Evolutionary conservation across 208 protist genomes (phyloP), one percentile per base, ranked within the genome.

Genomic region (Crithidia thermophila): DNA sequence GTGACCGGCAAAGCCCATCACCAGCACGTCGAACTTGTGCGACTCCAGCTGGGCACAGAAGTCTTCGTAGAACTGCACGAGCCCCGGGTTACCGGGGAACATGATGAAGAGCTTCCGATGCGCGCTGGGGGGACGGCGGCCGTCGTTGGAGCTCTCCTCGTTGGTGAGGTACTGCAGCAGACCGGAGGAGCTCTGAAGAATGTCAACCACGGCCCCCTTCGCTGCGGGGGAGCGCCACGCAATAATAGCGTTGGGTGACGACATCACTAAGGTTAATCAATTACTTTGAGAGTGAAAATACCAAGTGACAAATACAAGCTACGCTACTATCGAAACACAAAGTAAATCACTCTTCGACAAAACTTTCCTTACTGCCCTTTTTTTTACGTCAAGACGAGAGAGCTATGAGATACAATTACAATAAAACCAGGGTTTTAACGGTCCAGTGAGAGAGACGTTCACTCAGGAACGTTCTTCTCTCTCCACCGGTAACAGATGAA

Each of bases 1-100:
- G 62, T 94, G 88, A 0, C 88, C 88, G 5, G 85, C 82, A 40
- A 81, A 79, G 16, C 88, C 88, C 85, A 94, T 88, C 23, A 94
- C 88, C 27, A 94, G 67, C 11, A 90, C 80, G 34, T 94, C 88
- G 10, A 88, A 60, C 20, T 56, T 56, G 49, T 59, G 31, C 2
- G 67, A 2, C n/a, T 56, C 69, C 16, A 85, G 53, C 0, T 67
- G 37, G 3, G 37, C 49, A 51, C 75, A 70, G 60, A 94, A 88
- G 8, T 58, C 42, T 20, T 84, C 58, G 67, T 94, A 94, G 56
- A 89, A 90, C 42, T 90, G 68, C 18, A 91, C 85, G 0, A 91
- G 9, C 18, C 88, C 84, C 0, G 88, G 88, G 43, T 94, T 94
- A 18, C 88, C 88, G 3, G 83, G 75, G 62, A 91, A 88, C 8